These are phyloP conservation scores for Sonneratia caseolaris DNA, from an alignment of 345 rosid genomes.

Conservation along the genomic window DNA sequence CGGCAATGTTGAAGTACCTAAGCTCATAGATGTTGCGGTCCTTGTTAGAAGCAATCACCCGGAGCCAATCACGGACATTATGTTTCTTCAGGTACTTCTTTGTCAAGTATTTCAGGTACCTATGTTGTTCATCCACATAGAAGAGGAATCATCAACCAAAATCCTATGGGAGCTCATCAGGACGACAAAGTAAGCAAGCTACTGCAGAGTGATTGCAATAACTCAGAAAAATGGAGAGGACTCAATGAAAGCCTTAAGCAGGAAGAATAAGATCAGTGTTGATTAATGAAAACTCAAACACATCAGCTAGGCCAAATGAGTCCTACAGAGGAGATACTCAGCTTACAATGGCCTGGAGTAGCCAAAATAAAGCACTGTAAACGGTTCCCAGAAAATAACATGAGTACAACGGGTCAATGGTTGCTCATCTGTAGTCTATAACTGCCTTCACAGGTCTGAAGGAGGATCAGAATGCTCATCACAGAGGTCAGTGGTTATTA, in stretches of 20 bases:
- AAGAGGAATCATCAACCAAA: neutral
- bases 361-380: neutral
- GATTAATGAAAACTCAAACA: neutral
- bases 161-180: neutral
- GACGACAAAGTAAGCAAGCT: neutral
- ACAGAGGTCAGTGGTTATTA: too few species aligned
- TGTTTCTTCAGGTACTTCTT: conserved; percentile 46
- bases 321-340: too few species aligned
- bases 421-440: neutral
- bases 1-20: conserved; percentile 46
- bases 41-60: conserved; percentile 42
- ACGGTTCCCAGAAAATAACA: too few species aligned
- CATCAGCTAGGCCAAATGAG: neutral
- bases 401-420: neutral
- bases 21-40: conserved; percentile 36
- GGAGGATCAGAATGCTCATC: too few species aligned
- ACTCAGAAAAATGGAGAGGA: neutral
- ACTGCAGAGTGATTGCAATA: neutral
- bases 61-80: conserved; percentile 47
- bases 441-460: neutral
- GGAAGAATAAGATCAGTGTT: neutral
- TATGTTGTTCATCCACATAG: neutral
- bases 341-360: neutral
- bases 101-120: conserved; percentile 37
- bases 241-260: neutral